These are phyloP conservation scores for Aspergillus fructus DNA, from an alignment of 2,329 filamentous ascomycete species.

Conservation along the genomic window DNA sequence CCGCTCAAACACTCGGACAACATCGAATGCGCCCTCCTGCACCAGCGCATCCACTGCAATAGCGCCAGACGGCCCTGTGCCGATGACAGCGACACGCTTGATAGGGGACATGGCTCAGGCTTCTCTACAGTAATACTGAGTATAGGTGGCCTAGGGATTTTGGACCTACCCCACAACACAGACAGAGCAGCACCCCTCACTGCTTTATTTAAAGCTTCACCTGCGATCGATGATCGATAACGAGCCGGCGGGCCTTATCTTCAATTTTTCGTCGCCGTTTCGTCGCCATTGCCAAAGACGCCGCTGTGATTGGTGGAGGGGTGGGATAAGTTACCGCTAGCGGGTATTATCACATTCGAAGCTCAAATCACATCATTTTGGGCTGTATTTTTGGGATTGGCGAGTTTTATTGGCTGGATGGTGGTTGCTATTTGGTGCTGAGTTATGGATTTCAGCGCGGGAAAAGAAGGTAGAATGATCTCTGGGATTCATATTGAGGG, in stretches of 20 bases:
- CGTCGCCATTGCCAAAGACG: neutral
- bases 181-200: neutral
- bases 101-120: conserved; percentile 15
- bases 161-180: neutral
- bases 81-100: conserved; percentile 58
- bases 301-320: neutral
- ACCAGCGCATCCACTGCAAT: conserved; percentile 61
- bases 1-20: conserved; percentile 62
- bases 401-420: neutral
- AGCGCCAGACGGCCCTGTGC: conserved; percentile 60
- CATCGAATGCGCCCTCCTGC: conserved; percentile 59
- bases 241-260: neutral
- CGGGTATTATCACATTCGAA: neutral
- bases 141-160: too few species aligned
- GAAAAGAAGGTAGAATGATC: neutral
- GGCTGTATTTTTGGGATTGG: neutral
- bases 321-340: neutral
- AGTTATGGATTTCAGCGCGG: neutral
- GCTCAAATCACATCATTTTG: conserved; percentile 9
- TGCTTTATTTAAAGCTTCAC: neutral
- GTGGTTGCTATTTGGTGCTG: neutral
- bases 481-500: too few species aligned
- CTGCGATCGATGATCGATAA: neutral
- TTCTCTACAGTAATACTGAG: neutral
- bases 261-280: too few species aligned